A percentile compares a stretch with the other conserved stretches of the same genome.
Conservation (phyloP, 441 rosid species). For the Hura crepitans region DNA sequence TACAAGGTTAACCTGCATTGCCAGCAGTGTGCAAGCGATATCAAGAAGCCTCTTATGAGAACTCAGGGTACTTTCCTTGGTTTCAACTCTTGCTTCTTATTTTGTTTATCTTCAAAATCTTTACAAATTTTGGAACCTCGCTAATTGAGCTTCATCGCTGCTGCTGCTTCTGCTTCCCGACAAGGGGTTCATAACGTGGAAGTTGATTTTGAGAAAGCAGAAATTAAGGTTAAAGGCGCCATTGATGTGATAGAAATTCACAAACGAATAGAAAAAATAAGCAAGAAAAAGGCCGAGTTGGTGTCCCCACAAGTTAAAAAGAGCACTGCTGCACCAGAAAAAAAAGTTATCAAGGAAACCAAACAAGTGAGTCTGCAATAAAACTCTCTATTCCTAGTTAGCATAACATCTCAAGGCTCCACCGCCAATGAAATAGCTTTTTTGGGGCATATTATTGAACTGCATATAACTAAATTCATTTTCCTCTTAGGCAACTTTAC, state of each 20-base stretch:
- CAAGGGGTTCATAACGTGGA: constrained; percentile 69
- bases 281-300: constrained; percentile 63
- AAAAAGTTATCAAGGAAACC: constrained; percentile 37
- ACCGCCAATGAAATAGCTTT: too few relatives aligned
- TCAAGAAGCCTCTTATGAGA: constrained; percentile 57
- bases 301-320: constrained; percentile 47
- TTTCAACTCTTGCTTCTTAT: background rate
- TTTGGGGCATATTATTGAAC: too few relatives aligned
- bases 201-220: constrained; percentile 44
- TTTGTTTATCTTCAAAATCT: background rate
- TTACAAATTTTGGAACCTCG: background rate
- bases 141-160: background rate
- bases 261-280: constrained; percentile 50
- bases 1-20: constrained; percentile 78
- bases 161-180: background rate
- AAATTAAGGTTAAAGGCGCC: constrained; percentile 65
- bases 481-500: constrained; percentile 34
- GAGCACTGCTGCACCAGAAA: constrained; percentile 28
- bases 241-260: constrained; percentile 55
- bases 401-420: too few relatives aligned
- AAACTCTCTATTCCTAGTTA: background rate
- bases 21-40: constrained; percentile 55
- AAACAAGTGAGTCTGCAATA: constrained; percentile 34
- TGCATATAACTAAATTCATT: background rate
- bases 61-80: constrained; percentile 37